Percentiles rank a stretch among this genome's conserved stretches.
Evolutionary conservation across 108 stramenopile species (phyloP).

Genomic region (Skeletonema marinoi): DNA sequence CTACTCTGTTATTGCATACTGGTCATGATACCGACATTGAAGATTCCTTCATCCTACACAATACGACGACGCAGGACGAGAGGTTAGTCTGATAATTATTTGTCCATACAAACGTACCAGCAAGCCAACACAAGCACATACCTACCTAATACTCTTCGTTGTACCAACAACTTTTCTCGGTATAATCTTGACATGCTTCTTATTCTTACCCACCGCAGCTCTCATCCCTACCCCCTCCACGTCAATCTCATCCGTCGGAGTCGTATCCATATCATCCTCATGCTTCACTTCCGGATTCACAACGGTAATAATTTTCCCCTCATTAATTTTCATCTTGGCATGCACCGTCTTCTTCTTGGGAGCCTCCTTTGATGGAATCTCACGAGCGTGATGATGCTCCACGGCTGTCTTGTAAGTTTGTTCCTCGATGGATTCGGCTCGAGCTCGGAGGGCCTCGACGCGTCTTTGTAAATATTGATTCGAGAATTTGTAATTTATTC

Average conservation of each 20-base stretch:
- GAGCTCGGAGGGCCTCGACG: conserved; percentile 17
- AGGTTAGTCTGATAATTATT: too few species aligned
- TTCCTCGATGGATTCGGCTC: conserved; percentile 13
- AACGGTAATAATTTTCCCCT: conserved; percentile 36
- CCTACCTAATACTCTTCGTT: conserved; percentile 20
- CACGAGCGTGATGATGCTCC: conserved; percentile 10
- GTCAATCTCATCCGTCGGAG: not conserved
- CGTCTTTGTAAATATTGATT: conserved; percentile 15
- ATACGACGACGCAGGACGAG: not conserved
- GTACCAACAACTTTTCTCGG: conserved; percentile 32
- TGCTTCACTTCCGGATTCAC: conserved; percentile 18
- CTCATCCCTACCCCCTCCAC: not conserved
- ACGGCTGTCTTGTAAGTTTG: conserved; percentile 1
- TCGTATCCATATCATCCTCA: conserved; percentile 20
- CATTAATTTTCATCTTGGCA: conserved; percentile 44
- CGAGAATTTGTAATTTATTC: conserved; percentile 45
- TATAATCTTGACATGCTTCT: conserved; percentile 40
- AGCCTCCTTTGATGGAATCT: conserved; percentile 29
- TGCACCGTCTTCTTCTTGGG: conserved; percentile 37
- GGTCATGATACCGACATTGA: not conserved
- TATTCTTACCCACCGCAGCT: not conserved
- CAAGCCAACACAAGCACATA: not conserved
- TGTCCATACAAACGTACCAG: too few species aligned
- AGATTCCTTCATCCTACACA: not conserved
- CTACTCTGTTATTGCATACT: not conserved